phyloP scores from a whole-genome alignment of 1,139 yeast genomes.

The Yamadazyma oceani region DNA sequence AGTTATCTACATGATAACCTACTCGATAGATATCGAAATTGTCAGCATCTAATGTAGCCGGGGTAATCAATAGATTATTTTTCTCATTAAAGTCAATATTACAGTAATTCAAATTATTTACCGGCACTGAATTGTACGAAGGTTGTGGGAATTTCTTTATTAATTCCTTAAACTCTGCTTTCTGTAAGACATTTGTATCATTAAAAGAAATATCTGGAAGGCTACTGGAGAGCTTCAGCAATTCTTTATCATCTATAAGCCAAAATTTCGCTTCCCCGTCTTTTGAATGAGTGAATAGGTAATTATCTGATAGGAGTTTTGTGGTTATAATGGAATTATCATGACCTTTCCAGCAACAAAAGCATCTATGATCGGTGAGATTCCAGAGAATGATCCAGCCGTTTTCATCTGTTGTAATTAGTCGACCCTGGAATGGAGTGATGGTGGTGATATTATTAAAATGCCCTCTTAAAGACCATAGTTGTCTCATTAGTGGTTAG shows the following conservation, averaged over 20 bases:
- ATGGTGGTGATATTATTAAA: constrained; percentile 15
- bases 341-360: constrained; percentile 52
- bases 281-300: constrained; percentile 52
- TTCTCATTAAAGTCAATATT: constrained; percentile 38
- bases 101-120: constrained; percentile 57
- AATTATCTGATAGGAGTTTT: constrained; percentile 31
- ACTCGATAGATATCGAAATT: constrained; percentile 52
- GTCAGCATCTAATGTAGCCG: constrained; percentile 54
- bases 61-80: constrained; percentile 39
- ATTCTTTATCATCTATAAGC: constrained; percentile 24
- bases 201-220: constrained; percentile 14
- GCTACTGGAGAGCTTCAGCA: constrained; percentile 1
- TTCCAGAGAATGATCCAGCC: constrained; percentile 59
- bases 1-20: constrained; percentile 14
- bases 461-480: constrained; percentile 24
- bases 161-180: constrained; percentile 10
- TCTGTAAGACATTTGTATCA: constrained; percentile 11
- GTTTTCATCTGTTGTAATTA: constrained; percentile 43
- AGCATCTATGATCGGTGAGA: constrained; percentile 16
- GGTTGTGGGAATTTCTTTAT: constrained; percentile 19
- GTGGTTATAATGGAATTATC: constrained; percentile 44
- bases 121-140: constrained; percentile 41
- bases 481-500: constrained; percentile 12
- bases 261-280: constrained; percentile 54
- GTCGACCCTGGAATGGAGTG: constrained; percentile 4